phyloP scores from a whole-genome alignment of 441 rosid genomes.

The Aquilaria agallochum region DNA sequence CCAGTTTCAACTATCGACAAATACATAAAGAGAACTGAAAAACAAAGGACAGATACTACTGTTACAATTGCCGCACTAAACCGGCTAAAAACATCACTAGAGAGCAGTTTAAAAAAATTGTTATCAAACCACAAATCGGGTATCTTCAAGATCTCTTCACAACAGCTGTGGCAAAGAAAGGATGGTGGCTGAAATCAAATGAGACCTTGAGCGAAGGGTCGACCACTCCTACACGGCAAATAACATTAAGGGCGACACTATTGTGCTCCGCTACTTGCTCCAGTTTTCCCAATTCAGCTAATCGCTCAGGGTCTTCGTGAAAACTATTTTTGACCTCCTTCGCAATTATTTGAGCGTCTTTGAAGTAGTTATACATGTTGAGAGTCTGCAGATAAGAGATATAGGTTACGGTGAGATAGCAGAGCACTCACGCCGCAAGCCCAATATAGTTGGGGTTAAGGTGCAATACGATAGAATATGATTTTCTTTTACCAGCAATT shows the following conservation, averaged over 20 bases:
- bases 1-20: too few species aligned
- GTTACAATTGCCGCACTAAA: too few species aligned
- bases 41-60: too few species aligned
- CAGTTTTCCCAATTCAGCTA: slow-evolving; percentile 63
- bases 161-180: slow-evolving; percentile 84
- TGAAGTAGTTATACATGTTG: slow-evolving; percentile 69
- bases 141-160: slow-evolving; percentile 77
- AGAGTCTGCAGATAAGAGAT: slow-evolving; percentile 38
- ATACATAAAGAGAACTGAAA: too few species aligned
- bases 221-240: slow-evolving; percentile 46
- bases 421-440: too few species aligned
- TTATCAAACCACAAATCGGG: not conserved
- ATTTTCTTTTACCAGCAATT: too few species aligned
- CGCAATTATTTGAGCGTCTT: slow-evolving; percentile 80
- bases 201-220: slow-evolving; percentile 84
- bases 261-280: slow-evolving; percentile 97
- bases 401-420: too few species aligned
- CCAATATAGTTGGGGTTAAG: too few species aligned
- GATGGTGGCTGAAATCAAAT: slow-evolving; percentile 87
- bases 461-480: too few species aligned
- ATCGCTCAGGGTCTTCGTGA: slow-evolving; percentile 58
- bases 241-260: slow-evolving; percentile 61
- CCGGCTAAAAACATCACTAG: too few species aligned
- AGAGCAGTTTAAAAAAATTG: too few species aligned
- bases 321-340: slow-evolving; percentile 79